phyloP scores from a whole-genome alignment of 495 filamentous ascomycete species.

The Lasiosphaeria miniovina region DNA sequence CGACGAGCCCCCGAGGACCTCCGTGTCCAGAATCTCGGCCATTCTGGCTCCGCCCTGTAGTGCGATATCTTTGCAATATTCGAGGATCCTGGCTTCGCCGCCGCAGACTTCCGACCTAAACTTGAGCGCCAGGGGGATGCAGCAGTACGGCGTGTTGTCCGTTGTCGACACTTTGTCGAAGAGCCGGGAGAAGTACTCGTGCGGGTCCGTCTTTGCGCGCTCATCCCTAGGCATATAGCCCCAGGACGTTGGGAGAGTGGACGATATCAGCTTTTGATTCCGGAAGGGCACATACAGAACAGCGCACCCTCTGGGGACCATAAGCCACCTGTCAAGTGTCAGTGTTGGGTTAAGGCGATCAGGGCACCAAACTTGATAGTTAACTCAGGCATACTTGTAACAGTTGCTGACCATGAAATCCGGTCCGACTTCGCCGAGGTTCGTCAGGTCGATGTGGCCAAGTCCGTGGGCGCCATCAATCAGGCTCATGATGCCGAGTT shows the following conservation, averaged over 20 bases:
- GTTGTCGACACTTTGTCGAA: conserved; percentile 72
- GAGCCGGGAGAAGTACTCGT: conserved; percentile 52
- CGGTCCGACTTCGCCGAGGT: conserved; percentile 56
- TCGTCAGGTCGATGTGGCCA: conserved; percentile 62
- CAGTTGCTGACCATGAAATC: conserved; percentile 78
- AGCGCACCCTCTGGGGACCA: conserved; percentile 68
- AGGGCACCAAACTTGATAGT: background rate
- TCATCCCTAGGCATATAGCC: conserved; percentile 38
- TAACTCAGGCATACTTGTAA: conserved; percentile 61
- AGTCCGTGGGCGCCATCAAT: conserved; percentile 75
- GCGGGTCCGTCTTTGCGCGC: conserved; percentile 10
- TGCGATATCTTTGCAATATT: conserved; percentile 56
- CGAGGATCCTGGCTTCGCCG: conserved; percentile 65
- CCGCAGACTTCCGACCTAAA: conserved; percentile 68
- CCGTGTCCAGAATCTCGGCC: conserved; percentile 60
- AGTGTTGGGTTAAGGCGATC: background rate
- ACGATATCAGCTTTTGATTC: conserved; percentile 68
- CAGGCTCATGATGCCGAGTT: conserved; percentile 53
- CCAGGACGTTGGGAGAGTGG: conserved; percentile 65
- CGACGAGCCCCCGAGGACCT: conserved; percentile 57
- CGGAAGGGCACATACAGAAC: conserved; percentile 69
- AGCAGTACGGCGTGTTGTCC: conserved; percentile 65
- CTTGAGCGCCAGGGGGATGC: conserved; percentile 60
- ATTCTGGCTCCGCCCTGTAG: conserved; percentile 55
- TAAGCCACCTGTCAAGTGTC: conserved; percentile 52